These are phyloP conservation scores for Leccinum colubrinum DNA, from an alignment of 1,284 basidiomycete species.

Conservation along the genomic window DNA sequence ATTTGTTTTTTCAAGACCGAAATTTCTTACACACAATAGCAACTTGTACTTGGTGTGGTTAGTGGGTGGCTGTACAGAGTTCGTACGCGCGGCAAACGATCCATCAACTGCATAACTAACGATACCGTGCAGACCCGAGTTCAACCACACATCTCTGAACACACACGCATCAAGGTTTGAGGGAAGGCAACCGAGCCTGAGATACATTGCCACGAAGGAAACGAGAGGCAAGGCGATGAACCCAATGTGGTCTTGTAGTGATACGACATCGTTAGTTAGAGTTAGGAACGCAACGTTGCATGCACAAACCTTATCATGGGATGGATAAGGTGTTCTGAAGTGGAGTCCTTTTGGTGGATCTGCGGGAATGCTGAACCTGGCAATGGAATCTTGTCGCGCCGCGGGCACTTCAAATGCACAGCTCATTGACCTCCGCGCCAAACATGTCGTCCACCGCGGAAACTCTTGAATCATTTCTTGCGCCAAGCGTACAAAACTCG, in stretches of 20 bases:
- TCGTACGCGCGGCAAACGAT: slow-evolving; percentile 1
- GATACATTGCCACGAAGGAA: slow-evolving; percentile 38
- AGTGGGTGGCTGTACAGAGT: background rate
- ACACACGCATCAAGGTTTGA: slow-evolving; percentile 46
- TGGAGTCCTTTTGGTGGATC: background rate
- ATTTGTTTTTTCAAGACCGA: too few relatives aligned
- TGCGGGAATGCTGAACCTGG: slow-evolving; percentile 1
- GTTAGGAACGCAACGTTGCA: background rate
- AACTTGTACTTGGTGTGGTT: too few relatives aligned
- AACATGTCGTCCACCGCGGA: background rate
- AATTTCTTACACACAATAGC: too few relatives aligned
- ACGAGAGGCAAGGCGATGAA: slow-evolving; percentile 51
- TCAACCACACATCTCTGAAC: slow-evolving; percentile 30
- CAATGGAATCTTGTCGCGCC: background rate
- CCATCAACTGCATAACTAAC: slow-evolving; percentile 7
- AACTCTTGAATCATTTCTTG: background rate
- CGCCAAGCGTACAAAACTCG: background rate
- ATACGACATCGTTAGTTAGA: background rate
- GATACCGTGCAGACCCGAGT: slow-evolving; percentile 21
- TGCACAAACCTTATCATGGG: slow-evolving; percentile 18
- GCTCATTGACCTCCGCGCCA: background rate
- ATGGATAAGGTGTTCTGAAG: slow-evolving; percentile 20
- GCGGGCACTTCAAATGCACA: background rate
- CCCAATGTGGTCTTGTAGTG: slow-evolving; percentile 44
- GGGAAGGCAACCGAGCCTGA: slow-evolving; percentile 38